Conservation (phyloP, 2,329 filamentous ascomycete genomes). For the Chaetomium olivaceum region DNA sequence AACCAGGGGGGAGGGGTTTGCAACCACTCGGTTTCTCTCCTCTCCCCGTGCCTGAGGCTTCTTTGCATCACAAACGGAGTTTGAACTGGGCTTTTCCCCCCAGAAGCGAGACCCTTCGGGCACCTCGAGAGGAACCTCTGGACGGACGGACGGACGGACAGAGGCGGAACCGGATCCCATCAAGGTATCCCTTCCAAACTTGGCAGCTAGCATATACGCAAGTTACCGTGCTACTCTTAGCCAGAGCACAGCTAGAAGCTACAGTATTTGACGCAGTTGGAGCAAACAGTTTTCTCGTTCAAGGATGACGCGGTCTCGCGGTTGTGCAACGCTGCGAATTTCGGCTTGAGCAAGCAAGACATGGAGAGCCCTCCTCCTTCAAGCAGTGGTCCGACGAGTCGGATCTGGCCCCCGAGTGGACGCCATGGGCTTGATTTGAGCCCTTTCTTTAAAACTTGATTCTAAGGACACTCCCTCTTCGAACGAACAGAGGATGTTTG, state of each 20-base stretch:
- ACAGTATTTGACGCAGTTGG: constrained; percentile 14
- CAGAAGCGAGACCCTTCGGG: constrained; percentile 17
- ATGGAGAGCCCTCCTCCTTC: not conserved
- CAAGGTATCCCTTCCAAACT: constrained; percentile 16
- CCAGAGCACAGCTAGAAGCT: constrained; percentile 26
- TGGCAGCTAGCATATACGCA: constrained; percentile 17
- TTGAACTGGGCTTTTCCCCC: constrained; percentile 21
- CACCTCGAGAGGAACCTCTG: constrained; percentile 17
- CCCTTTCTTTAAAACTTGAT: not conserved
- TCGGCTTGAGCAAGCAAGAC: not conserved
- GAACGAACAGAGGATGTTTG: not conserved
- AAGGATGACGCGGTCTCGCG: constrained; percentile 5
- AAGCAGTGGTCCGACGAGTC: not conserved
- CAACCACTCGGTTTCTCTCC: constrained; percentile 15
- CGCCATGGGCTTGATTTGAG: not conserved
- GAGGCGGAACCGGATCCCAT: constrained; percentile 8
- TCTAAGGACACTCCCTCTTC: not conserved
- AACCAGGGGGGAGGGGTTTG: constrained; percentile 14
- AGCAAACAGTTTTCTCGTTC: not conserved
- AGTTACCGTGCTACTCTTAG: constrained; percentile 23
- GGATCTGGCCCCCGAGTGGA: not conserved
- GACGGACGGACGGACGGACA: constrained; percentile 13
- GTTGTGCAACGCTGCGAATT: not conserved
- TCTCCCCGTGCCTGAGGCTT: constrained; percentile 16
- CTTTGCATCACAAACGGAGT: constrained; percentile 24